Evolutionary conservation across 345 rosid species (phyloP), one percentile per base, ranked within the genome.

Genomic region (Dimocarpus longan): DNA sequence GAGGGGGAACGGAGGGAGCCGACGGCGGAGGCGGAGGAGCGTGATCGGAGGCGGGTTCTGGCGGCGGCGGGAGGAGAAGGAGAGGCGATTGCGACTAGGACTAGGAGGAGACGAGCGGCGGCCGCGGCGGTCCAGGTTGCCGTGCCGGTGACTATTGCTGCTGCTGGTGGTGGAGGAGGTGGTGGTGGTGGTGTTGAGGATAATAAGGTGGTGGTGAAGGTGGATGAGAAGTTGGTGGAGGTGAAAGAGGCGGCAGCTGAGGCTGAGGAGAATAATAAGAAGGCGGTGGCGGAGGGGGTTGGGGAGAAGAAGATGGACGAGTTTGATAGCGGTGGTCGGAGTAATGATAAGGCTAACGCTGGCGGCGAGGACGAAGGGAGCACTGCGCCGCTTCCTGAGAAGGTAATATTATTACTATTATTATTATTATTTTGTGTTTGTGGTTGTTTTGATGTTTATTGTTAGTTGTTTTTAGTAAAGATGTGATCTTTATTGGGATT

Each of bases 1-100:
- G 43, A 75, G 21, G 50, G 56, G 62, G 18, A 26, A 39, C 9
- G 28, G 40, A 74, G 50, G 60, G 74, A 46, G 52, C 52, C 52
- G 52, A 46, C 52, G 52, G 63, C 76, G 67, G 28, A 69, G 71
- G 67, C 54, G 64, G 78, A 73, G 65, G 68, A 77, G 65, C 11
- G 57, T 78, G 66, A 73, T 69, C 18, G 66, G 80, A 82, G 21
- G 71, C 84, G 83, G 65, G 83, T 83, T 6, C 84, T 65, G 82
- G 74, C 32, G 24, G 88, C 71, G 28, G 91, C 78, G 60, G 93
- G 87, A 67, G 71, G 42, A 6, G 83, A 26, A 26, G 93, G 80
- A 24, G 91, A 84, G 73, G 93, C 89, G 69, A 89, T 87, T 71
- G 90, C 93, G 8, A 88, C 91, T 32, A 82, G 95, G 32, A 86